phyloP scores from a whole-genome alignment of 176 grass and related monocot genomes.

The Hordeum vulgare region DNA sequence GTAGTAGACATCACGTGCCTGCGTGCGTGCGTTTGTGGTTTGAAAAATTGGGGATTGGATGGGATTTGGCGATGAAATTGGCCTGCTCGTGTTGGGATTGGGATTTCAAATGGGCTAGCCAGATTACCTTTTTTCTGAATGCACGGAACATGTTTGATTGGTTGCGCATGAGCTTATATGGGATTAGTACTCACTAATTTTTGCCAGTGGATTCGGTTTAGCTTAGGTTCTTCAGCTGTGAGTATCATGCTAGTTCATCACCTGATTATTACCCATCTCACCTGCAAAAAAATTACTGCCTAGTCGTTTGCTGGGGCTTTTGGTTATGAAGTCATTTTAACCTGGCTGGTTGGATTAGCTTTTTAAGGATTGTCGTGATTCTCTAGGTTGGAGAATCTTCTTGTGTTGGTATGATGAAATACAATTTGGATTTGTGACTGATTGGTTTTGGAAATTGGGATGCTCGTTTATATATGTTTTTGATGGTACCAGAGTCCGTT shows the following conservation, averaged over 20 bases:
- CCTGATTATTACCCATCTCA: background rate
- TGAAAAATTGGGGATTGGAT: background rate
- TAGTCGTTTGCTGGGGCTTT: no score
- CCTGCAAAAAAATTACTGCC: background rate
- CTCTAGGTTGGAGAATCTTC: no score
- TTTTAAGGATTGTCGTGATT: no score
- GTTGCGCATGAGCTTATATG: background rate
- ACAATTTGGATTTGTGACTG: no score
- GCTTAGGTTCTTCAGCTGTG: background rate
- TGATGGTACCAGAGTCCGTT: no score
- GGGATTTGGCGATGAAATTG: background rate
- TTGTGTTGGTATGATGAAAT: no score
- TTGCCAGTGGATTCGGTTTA: background rate
- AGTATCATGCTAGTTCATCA: background rate
- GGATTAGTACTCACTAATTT: background rate
- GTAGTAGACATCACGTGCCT: no score
- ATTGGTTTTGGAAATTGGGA: no score
- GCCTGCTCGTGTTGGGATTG: background rate
- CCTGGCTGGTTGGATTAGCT: no score
- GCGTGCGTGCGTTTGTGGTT: background rate
- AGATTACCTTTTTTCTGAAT: background rate
- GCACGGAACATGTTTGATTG: background rate
- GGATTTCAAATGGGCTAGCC: background rate
- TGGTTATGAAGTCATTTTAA: no score
- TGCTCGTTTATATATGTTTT: no score